A percentile compares a stretch with the other conserved stretches of the same genome.
Evolutionary conservation across 257 asterid genomes (phyloP).

Genomic region (Asclepias syriaca): DNA sequence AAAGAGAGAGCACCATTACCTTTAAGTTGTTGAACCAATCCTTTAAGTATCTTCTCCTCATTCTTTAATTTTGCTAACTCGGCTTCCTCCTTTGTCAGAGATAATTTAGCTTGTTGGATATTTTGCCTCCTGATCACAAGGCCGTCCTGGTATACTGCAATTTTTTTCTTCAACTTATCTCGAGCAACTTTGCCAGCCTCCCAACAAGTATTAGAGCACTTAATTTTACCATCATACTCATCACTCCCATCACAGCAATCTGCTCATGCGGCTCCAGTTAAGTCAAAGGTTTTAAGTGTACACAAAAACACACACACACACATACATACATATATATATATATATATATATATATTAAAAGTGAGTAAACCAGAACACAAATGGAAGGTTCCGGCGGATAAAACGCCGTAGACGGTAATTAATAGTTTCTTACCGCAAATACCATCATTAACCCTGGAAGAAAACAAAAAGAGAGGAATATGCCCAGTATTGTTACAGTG

Average conservation of each 20-base stretch:
- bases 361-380: background rate
- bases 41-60: conserved; percentile 78
- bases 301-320: background rate
- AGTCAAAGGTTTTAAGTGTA: background rate
- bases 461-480: conserved; percentile 52
- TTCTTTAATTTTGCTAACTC: conserved; percentile 63
- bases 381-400: background rate
- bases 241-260: conserved; percentile 99
- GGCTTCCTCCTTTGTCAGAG: conserved; percentile 68
- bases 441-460: conserved; percentile 93
- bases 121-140: conserved; percentile 53
- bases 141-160: conserved; percentile 71
- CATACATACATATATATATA: background rate
- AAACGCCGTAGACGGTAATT: background rate
- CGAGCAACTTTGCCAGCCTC: conserved; percentile 90
- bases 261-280: conserved; percentile 33
- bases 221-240: conserved; percentile 74
- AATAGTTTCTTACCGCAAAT: conserved; percentile 62
- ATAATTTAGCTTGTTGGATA: conserved; percentile 61
- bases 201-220: conserved; percentile 92
- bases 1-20: conserved; percentile 36
- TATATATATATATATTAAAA: background rate
- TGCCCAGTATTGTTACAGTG: conserved; percentile 87
- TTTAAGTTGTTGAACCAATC: conserved; percentile 68
- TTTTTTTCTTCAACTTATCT: conserved; percentile 78